Conservation (phyloP, 2,329 filamentous ascomycete genomes). For the Epichloe gansuensis region DNA sequence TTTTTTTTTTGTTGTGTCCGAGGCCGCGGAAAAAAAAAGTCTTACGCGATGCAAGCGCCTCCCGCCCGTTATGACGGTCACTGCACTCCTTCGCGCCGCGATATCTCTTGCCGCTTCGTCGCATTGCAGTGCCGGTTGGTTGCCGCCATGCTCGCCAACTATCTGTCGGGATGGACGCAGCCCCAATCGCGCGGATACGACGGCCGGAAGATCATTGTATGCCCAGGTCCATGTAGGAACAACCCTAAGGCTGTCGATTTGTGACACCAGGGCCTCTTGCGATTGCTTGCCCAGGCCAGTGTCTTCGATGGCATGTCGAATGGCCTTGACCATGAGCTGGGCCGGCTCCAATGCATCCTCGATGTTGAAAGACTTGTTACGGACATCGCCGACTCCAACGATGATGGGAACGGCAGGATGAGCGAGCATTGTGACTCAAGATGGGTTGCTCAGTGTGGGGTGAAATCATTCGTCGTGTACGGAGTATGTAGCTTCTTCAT, state of each 20-base stretch:
- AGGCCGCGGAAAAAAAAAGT: background rate
- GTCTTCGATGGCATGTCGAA: conserved; percentile 39
- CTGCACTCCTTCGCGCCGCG: conserved; percentile 36
- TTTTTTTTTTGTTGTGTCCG: no score
- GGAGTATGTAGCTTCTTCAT: no score
- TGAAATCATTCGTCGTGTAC: no score
- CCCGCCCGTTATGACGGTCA: conserved; percentile 50
- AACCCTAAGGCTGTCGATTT: conserved; percentile 46
- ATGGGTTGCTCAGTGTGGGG: no score
- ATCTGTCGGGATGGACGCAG: conserved; percentile 33
- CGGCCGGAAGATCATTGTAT: conserved; percentile 44
- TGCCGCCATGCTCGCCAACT: conserved; percentile 49
- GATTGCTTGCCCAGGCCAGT: conserved; percentile 17
- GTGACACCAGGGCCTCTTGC: conserved; percentile 1
- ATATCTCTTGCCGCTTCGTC: conserved; percentile 51
- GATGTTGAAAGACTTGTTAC: conserved; percentile 37
- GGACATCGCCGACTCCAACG: conserved; percentile 50
- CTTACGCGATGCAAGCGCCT: conserved; percentile 48
- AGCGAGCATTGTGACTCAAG: background rate
- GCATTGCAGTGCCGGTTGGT: conserved; percentile 49
- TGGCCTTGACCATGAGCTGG: conserved; percentile 44
- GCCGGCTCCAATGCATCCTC: conserved; percentile 45
- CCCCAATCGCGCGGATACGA: conserved; percentile 37
- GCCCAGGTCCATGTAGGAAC: conserved; percentile 56
- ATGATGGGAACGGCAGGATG: conserved; percentile 34